Conservation (phyloP, 2,329 filamentous ascomycete species). For the Pseudocercospora eumusae region DNA sequence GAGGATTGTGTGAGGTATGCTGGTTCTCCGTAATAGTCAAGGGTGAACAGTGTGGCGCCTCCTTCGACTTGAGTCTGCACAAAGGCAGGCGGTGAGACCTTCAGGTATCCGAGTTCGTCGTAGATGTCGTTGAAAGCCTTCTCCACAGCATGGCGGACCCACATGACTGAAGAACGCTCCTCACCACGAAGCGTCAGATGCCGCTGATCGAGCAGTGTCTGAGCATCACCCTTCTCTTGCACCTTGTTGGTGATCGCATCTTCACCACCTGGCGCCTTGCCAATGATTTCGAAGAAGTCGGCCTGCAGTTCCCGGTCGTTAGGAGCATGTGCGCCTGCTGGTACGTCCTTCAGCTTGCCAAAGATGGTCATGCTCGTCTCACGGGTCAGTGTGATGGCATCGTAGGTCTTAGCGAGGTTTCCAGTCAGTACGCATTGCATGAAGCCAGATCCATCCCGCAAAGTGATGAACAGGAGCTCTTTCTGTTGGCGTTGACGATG, state of each 20-base stretch:
- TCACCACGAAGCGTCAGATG: slow-evolving; percentile 86
- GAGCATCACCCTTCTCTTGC: slow-evolving; percentile 66
- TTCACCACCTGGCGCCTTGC: slow-evolving; percentile 78
- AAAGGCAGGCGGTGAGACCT: slow-evolving; percentile 85
- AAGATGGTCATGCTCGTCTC: slow-evolving; percentile 84
- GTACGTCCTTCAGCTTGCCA: slow-evolving; percentile 81
- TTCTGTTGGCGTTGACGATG: slow-evolving; percentile 81
- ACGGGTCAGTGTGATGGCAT: slow-evolving; percentile 78
- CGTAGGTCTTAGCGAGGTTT: slow-evolving; percentile 85
- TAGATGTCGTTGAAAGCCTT: slow-evolving; percentile 78
- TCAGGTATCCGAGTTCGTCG: slow-evolving; percentile 73
- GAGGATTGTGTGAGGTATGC: slow-evolving; percentile 96
- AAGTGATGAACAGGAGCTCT: slow-evolving; percentile 81
- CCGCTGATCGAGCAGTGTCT: slow-evolving; percentile 76
- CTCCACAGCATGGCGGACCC: slow-evolving; percentile 79
- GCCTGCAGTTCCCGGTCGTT: slow-evolving; percentile 85
- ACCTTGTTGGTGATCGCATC: slow-evolving; percentile 89
- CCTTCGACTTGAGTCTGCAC: slow-evolving; percentile 96
- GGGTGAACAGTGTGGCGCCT: slow-evolving; percentile 84
- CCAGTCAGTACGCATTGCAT: slow-evolving; percentile 83
- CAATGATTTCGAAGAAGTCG: slow-evolving; percentile 80
- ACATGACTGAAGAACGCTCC: slow-evolving; percentile 79
- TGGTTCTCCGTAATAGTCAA: slow-evolving; percentile 84
- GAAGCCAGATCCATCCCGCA: slow-evolving; percentile 79
- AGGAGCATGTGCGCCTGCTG: slow-evolving; percentile 73